A percentile compares a stretch with the other conserved stretches of the same genome.
Evolutionary conservation across 2,329 filamentous ascomycete genomes (phyloP).

Genomic region (Aspergillus cejpii): DNA sequence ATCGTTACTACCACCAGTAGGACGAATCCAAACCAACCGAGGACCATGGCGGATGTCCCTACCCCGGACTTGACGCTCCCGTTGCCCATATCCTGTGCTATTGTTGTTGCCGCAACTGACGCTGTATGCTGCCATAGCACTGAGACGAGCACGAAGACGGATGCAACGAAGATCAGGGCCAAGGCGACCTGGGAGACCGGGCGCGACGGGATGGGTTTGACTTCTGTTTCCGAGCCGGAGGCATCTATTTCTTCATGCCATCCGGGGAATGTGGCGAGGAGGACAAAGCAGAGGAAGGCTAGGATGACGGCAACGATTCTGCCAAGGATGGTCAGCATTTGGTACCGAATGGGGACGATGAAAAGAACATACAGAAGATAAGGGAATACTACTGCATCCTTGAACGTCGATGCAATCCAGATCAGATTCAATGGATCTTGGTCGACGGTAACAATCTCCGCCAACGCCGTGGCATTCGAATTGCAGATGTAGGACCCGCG

Average conservation of each 20-base stretch:
- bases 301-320: conserved; percentile 97
- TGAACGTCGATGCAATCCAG: conserved; percentile 95
- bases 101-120: conserved; percentile 87
- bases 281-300: conserved; percentile 88
- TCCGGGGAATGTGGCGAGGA: conserved; percentile 92
- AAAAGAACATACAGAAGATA: conserved; percentile 72
- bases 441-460: conserved; percentile 79
- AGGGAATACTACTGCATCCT: conserved; percentile 96
- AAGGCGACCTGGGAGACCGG: conserved; percentile 89
- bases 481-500: conserved; percentile 89
- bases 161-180: conserved; percentile 74
- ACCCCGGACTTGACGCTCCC: conserved; percentile 80
- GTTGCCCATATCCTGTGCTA: conserved; percentile 88
- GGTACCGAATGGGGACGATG: not conserved
- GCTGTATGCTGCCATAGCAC: conserved; percentile 71
- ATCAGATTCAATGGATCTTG: conserved; percentile 95
- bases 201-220: conserved; percentile 88
- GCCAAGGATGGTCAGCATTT: conserved; percentile 5
- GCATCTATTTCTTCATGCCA: conserved; percentile 90
- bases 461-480: conserved; percentile 91
- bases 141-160: conserved; percentile 59
- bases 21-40: conserved; percentile 96
- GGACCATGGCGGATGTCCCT: conserved; percentile 89
- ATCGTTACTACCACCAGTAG: conserved; percentile 93
- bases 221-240: conserved; percentile 74